Conservation (phyloP, 495 filamentous ascomycete genomes). For the Lasiosphaeria ovina region DNA sequence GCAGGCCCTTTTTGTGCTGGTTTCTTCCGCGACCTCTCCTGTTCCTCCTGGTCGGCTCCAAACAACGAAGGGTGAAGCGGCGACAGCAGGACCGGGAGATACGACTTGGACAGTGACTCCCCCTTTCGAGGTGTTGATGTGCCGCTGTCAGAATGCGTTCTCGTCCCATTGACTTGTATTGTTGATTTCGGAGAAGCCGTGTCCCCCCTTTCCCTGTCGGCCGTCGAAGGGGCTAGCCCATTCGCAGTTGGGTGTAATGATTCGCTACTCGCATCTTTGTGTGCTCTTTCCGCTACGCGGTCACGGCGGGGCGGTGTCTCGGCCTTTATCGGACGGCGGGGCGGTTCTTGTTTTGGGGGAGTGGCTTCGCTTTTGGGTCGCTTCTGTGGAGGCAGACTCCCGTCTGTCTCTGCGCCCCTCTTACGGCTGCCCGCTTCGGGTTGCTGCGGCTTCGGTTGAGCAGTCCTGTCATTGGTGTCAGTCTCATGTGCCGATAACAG, state of each 20-base stretch:
- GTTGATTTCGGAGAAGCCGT: constrained; percentile 38
- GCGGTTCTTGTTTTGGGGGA: constrained; percentile 24
- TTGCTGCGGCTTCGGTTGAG: constrained; percentile 14
- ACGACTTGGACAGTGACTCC: constrained; percentile 28
- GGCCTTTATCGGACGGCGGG: constrained; percentile 24
- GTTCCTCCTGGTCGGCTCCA: constrained; percentile 28
- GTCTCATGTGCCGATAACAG: background rate
- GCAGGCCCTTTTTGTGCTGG: constrained; percentile 34
- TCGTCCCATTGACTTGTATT: constrained; percentile 46
- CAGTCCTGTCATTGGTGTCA: constrained; percentile 20
- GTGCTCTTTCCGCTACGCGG: constrained; percentile 24
- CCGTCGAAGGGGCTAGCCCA: constrained; percentile 28
- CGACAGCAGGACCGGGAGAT: constrained; percentile 40
- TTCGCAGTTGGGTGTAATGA: constrained; percentile 32
- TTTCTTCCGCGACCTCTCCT: constrained; percentile 27
- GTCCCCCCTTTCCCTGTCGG: constrained; percentile 31
- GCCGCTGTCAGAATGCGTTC: constrained; percentile 29
- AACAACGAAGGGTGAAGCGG: constrained; percentile 43
- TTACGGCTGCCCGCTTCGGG: constrained; percentile 39
- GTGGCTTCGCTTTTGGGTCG: constrained; percentile 35
- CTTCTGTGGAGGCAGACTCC: constrained; percentile 35
- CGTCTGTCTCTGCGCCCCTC: constrained; percentile 38
- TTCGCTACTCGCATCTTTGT: constrained; percentile 26
- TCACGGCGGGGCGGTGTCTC: constrained; percentile 24
- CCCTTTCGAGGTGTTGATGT: constrained; percentile 36